Conservation (phyloP, 2,329 filamentous ascomycete species). For the Dothideomycetidae sp. region DNA sequence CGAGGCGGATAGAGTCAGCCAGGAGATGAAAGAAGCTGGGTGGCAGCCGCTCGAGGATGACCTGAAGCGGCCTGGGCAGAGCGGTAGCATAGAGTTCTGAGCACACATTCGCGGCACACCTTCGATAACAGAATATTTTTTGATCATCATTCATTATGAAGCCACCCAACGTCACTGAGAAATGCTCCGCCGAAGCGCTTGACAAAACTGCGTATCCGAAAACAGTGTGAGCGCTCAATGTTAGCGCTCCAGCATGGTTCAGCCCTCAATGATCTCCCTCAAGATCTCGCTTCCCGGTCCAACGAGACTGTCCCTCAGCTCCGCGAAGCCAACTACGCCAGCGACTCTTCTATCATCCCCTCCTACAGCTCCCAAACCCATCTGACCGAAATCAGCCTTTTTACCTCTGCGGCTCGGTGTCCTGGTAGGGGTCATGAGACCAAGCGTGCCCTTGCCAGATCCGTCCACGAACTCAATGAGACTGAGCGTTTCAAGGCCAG, state of each 20-base stretch:
- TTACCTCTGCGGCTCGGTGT: conserved; percentile 57
- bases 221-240: too few relatives aligned
- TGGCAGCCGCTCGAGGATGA: conserved; percentile 32
- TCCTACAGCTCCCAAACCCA: conserved; percentile 42
- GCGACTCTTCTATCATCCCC: conserved; percentile 36
- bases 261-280: conserved; percentile 23
- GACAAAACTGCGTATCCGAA: not conserved
- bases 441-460: conserved; percentile 47
- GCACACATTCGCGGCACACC: too few relatives aligned
- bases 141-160: too few relatives aligned
- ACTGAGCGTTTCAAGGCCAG: conserved; percentile 76
- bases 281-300: conserved; percentile 24
- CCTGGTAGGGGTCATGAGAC: conserved; percentile 47
- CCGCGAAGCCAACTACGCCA: conserved; percentile 22
- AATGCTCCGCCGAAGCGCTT: not conserved
- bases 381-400: conserved; percentile 29
- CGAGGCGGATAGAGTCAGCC: conserved; percentile 59
- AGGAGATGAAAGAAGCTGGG: conserved; percentile 41
- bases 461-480: conserved; percentile 58
- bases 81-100: too few relatives aligned
- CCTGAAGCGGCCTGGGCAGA: conserved; percentile 13
- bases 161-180: too few relatives aligned
- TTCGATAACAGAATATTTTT: too few relatives aligned
- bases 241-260: too few relatives aligned
- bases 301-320: conserved; percentile 21